Evolutionary conservation across 78 protist genomes (phyloP), one percentile per base, ranked within the genome.

Genomic region (Polysphondylium violaceum): DNA sequence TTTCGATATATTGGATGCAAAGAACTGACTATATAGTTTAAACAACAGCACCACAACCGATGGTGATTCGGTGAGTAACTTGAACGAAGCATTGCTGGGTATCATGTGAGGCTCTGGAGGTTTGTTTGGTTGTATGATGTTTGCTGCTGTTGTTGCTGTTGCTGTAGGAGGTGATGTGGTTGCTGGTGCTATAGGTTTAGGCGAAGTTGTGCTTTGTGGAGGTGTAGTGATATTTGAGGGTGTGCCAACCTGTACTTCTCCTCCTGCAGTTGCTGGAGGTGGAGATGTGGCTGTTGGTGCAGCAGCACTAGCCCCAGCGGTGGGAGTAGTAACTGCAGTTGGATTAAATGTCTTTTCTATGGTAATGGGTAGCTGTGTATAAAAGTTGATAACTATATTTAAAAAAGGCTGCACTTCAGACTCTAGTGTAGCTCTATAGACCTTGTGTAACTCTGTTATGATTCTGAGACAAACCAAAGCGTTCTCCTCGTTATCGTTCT

Each of bases 31-130:
- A 73, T 97, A 97, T 41, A 96, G 77, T 81, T 97, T 98, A 53
- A 97, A 95, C 19, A 97, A 95, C 4, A 97, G 71, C 59, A 97
- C 96, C 11, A 97, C 97, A 17, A 97, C 87, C 21, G 96, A 83
- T 21, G 99, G 99, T 73, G 98, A 95, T 86, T 97, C 99, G 14
- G 97, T 96, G 23, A 97, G 60, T n/a, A 97, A 97, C 73, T 97
- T 90, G 86, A 91, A 93, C 44, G 89, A 81, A 12, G 58, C 36
- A 44, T 55, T 41, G 29, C 78, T 50, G 7, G 74, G 74, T 19
- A 81, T 77, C 43, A 43, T 76, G 25, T 33, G 38, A 40, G 77
- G 81, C 33, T 4, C 0, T 17, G 79, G 60, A 36, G 61, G 35
- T 41, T 47, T 12, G 31, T 19, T 31, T 12, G 53, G 21, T 33